Conservation (phyloP, 176 grass and related monocot species). For the Eragrostis curvula region DNA sequence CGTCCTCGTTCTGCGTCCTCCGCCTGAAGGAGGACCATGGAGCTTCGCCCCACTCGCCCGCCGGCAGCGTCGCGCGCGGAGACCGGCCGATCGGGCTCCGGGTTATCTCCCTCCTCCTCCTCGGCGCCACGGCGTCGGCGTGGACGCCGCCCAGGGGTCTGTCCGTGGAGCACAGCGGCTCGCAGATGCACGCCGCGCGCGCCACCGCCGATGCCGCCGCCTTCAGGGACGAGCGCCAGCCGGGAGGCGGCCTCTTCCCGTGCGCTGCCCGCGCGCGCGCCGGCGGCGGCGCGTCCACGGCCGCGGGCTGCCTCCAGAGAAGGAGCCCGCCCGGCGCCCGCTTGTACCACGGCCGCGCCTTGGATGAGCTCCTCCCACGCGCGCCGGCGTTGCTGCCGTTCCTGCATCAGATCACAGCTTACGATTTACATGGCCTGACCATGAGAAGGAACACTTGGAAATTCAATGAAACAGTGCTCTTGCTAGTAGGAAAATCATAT, state of each 20-base stretch:
- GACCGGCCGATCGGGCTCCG: not conserved
- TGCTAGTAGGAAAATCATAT: not conserved
- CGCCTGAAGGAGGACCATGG: constrained; percentile 39
- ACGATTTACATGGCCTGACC: not conserved
- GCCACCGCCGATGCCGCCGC: constrained; percentile 45
- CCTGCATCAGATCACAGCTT: constrained; percentile 32
- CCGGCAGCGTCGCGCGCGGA: not conserved
- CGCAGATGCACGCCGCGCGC: constrained; percentile 49
- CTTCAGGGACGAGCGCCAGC: constrained; percentile 51
- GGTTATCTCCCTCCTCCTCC: not conserved
- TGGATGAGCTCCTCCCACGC: not conserved
- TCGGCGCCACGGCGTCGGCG: constrained; percentile 35
- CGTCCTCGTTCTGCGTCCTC: constrained; percentile 38
- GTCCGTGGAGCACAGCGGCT: constrained; percentile 55
- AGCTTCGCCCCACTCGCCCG: constrained; percentile 31
- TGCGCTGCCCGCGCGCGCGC: not conserved
- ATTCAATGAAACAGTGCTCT: not conserved
- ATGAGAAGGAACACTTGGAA: not conserved
- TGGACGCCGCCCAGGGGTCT: constrained; percentile 46
- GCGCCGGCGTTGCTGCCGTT: not conserved
- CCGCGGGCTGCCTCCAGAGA: constrained; percentile 21
- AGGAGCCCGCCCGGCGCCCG: constrained; percentile 34
- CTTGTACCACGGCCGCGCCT: constrained; percentile 41
- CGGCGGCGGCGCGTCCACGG: not conserved
- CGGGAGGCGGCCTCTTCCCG: constrained; percentile 5